These are phyloP conservation scores for Ajuga chamaepitys DNA, from an alignment of 257 asterid species.

Conservation along the genomic window DNA sequence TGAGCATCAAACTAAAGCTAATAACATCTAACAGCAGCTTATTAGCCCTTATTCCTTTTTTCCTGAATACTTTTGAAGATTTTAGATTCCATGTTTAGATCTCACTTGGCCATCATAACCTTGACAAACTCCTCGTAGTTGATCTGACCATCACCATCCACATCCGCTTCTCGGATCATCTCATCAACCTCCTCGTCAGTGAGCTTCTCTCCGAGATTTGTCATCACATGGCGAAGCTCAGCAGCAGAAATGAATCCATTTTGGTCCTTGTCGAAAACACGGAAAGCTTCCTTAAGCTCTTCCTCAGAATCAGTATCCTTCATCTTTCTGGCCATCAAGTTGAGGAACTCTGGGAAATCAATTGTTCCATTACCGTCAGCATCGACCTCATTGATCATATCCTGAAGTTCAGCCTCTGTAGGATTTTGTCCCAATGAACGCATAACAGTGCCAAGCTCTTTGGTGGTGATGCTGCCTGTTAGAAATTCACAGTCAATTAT, in stretches of 20 bases:
- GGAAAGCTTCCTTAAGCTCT: conserved; percentile 87
- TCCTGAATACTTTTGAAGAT: conserved; percentile 10
- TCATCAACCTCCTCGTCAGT: conserved; percentile 87
- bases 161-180: conserved; percentile 92
- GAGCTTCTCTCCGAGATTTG: conserved; percentile 87
- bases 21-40: conserved; percentile 26
- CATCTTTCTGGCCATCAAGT: conserved; percentile 85
- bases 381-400: conserved; percentile 84
- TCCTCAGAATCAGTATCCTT: conserved; percentile 91
- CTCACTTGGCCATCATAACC: conserved; percentile 95
- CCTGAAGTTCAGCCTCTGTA: conserved; percentile 90
- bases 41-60: conserved; percentile 22
- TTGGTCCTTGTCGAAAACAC: conserved; percentile 82
- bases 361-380: conserved; percentile 87
- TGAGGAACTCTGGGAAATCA: conserved; percentile 87
- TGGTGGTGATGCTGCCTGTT: conserved; percentile 77
- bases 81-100: conserved; percentile 19
- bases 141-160: conserved; percentile 90
- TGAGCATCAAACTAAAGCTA: conserved; percentile 18
- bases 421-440: conserved; percentile 83
- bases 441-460: conserved; percentile 89
- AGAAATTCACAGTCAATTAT: conserved; percentile 1
- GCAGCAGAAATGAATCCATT: conserved; percentile 87
- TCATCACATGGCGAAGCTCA: conserved; percentile 86
- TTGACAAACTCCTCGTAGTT: conserved; percentile 84